Evolutionary conservation across 1,284 basidiomycete genomes (phyloP), one percentile per base, ranked within the genome.

Genomic region (Inonotus obliquus): DNA sequence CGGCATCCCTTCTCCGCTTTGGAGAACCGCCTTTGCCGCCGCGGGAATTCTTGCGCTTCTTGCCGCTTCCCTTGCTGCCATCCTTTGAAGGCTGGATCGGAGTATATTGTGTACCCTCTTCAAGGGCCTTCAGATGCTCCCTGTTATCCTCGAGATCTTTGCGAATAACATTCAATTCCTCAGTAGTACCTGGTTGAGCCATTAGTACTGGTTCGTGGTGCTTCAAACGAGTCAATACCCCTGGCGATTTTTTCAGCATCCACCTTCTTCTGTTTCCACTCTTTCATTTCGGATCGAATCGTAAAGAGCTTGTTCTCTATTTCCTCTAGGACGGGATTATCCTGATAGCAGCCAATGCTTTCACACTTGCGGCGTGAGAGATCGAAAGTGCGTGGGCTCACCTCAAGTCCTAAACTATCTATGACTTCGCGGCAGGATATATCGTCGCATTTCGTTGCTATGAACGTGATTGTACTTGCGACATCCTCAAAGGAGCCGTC

Each of bases 361-460:
- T n/a, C 38, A 9, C 38, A 2, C 38, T 39, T 39, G 38, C 11
- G n/a, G 38, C 38, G 11, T n/a, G n/a, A n/a, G n/a, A 9, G n/a
- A 9, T 13, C n/a, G 13, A 10, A n/a, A n/a, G 13, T 39, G 7
- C 11, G 17, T 13, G 38, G 23, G 29, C 49, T 6, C 29, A n/a
- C 49, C 49, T 51, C 76, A 4, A 86, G 74, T 29, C 71, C 65
- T 41, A 86, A 74, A 1, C 79, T 77, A 21, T 71, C 70, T 52
- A 85, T 81, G 52, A 85, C 79, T 65, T 85, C 83, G 0, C 78
- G 79, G 61, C 82, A 84, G 7, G 81, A 82, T n/a, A 87, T 79
- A 64, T 86, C 84, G 61, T 86, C 84, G 61, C 81, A 83, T 70
- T 86, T 86, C 63, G 79, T 82, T 3, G 84, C 81, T 56, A 85